Evolutionary conservation across 1,139 yeast species (phyloP), one percentile per base, ranked within the genome.

Genomic region (Candida neerlandica): DNA sequence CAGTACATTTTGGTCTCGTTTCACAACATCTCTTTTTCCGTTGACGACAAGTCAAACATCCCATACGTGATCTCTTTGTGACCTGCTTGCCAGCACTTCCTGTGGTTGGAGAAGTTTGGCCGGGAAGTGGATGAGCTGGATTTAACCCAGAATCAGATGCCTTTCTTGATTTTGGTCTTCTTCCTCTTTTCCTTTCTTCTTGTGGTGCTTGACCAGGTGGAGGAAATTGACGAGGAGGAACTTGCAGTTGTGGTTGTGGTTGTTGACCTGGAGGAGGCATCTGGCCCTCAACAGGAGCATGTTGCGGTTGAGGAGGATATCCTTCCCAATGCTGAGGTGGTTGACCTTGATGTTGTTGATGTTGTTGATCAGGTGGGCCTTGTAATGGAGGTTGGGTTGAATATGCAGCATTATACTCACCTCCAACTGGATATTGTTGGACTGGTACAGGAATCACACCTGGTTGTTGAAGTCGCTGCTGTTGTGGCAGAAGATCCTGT

Each of bases 1-100:
- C 79, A 12, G 72, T 64, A 55, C 80, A 75, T 45, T 63, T 63
- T 5, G 80, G 80, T 39, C 67, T 64, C 5, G 70, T 64, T 55
- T 75, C 80, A 50, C 78, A 73, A 50, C 80, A 75, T 41, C 80
- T 62, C 55, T 75, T 75, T 56, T 75, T 75, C 5, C 80, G 57
- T 53, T 70, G 77, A 45, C 80, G 64, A 52, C 80, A 75, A 10
- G 80, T 75, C 38, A 75, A 66, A 52, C 80, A 75, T 3, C 80
- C 80, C 76, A 75, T 66, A 47, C 80, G 59, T 15, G 77, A 71
- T 48, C 80, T 59, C 50, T 71, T 73, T 18, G 70, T 53, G 1
- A 60, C 61, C 2, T 57, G 49, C 50, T 65, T 61, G 10, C 44
- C 44, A 30, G 12, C 11, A 21, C 30, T n/a, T 11, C 27, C 21